Base-by-base conservation (phyloP, 352 stramenopile genomes). In the Phytophthora capsici region DNA sequence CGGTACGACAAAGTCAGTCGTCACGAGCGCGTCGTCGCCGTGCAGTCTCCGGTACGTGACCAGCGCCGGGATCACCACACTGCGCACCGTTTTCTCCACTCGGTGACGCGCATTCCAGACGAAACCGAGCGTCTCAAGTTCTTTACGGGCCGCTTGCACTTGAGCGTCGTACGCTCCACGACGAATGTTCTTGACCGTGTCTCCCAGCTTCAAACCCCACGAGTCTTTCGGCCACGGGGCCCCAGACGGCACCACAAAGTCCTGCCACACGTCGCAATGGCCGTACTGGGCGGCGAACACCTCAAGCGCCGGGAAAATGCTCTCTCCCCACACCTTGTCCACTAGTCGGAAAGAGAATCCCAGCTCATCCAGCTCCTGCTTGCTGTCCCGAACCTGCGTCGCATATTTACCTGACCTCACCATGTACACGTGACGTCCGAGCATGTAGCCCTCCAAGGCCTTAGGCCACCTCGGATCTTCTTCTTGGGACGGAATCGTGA, bases 101-200 rank as follows among this genome's bases (percentile, higher is more conserved):
- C 83, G 81, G 30, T 93, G 75, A 63, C 85, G 63, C 28, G 83
- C 78, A 52, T 89, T 95, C 95, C 95, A 98, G 25, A 97, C 77
- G 67, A 98, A 98, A n/a, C 91, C 93, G 20, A 98, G 62, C 13
- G 69, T 69, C 30, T 98, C 83, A 5, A 98, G 75, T 38, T 95
- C 78, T 10, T 83, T 64, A 10, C 77, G 76, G 54, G 88, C 75
- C 1, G 72, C 63, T 19, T 89, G 88, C 6, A 98, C 85, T 72
- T 98, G 96, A 16, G 75, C 41, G 36, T 79, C 71, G 54, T 91
- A 94, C 1, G 89, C 90, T 40, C 90, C 87, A 26, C 78, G 75
- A 44, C 95, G 89, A 58, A 98, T 98, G 41, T 91, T 93, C 69
- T 97, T 97, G 16, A 98, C 93, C 3, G 90, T 89, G 28, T 94